Evolutionary conservation across 305 asterid genomes (phyloP).

Genomic region (Andrographis paniculata): DNA sequence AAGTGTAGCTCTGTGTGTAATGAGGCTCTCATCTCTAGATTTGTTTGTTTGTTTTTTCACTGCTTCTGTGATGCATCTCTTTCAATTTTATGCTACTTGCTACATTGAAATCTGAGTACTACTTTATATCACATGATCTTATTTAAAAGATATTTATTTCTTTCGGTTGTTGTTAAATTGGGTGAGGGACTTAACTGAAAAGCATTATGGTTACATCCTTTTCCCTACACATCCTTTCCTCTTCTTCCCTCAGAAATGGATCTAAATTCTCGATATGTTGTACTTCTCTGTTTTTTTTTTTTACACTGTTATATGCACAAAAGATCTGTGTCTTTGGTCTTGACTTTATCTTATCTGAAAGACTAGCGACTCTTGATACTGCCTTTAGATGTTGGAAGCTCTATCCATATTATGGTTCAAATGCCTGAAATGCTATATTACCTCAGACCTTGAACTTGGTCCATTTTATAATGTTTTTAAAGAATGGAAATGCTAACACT

Average conservation of each 20-base stretch:
- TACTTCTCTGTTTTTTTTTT: not conserved
- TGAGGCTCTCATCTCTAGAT: not conserved
- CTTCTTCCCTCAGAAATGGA: not conserved
- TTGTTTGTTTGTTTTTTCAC: not conserved
- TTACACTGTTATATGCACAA: not conserved
- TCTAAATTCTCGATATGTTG: not conserved
- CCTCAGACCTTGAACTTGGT: too few species aligned
- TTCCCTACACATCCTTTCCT: not conserved
- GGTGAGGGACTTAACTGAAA: not conserved
- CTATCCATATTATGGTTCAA: not conserved
- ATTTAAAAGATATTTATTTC: not conserved
- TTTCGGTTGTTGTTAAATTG: not conserved
- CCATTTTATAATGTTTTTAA: too few species aligned
- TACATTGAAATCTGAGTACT: too few species aligned
- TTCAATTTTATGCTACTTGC: too few species aligned
- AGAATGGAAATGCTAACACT: too few species aligned
- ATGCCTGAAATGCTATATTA: too few species aligned
- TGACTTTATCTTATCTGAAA: too few species aligned
- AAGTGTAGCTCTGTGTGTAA: constrained; percentile 5
- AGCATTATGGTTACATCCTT: not conserved
- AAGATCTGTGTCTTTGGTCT: too few species aligned
- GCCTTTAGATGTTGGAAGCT: not conserved
- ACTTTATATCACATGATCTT: not conserved
- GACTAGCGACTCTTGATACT: too few species aligned
- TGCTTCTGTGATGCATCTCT: constrained; percentile 4